Evolutionary conservation across 2,329 filamentous ascomycete genomes (phyloP).

Genomic region (Tolypocladium sp.): DNA sequence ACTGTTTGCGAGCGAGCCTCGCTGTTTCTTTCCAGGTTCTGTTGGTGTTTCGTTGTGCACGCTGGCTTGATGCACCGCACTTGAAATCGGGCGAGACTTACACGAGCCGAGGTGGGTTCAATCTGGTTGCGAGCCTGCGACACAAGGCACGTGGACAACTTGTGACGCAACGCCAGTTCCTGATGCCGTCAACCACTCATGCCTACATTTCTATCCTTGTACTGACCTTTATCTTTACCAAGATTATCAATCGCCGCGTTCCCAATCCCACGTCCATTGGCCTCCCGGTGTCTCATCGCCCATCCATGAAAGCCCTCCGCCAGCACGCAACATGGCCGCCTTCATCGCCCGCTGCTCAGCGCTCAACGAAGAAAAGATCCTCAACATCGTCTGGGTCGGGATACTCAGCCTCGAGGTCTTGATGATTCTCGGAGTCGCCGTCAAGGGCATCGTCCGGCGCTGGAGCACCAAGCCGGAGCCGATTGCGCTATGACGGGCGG

Average conservation of each 20-base stretch:
- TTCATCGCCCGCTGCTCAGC: constrained; percentile 17
- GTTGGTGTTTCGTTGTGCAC: background rate
- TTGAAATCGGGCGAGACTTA: background rate
- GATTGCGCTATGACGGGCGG: background rate
- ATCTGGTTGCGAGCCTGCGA: background rate
- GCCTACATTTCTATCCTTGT: background rate
- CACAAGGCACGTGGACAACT: background rate
- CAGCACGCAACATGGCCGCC: constrained; percentile 9
- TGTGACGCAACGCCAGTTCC: background rate
- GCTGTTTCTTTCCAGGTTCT: background rate
- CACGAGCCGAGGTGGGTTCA: background rate
- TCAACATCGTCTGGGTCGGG: constrained; percentile 38
- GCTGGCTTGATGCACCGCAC: background rate
- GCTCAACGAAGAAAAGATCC: constrained; percentile 26
- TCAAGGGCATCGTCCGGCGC: constrained; percentile 10
- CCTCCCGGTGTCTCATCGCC: background rate
- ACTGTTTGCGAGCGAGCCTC: background rate
- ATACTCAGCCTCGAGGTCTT: constrained; percentile 35
- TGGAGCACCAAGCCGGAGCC: background rate
- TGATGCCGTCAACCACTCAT: background rate
- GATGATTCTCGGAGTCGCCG: constrained; percentile 31
- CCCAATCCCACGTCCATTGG: background rate
- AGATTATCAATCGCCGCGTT: background rate
- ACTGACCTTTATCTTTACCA: background rate
- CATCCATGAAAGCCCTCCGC: background rate